Evolutionary conservation across 192 early-diverging fungal genomes (phyloP).

Genomic region (Coemansia sp.): DNA sequence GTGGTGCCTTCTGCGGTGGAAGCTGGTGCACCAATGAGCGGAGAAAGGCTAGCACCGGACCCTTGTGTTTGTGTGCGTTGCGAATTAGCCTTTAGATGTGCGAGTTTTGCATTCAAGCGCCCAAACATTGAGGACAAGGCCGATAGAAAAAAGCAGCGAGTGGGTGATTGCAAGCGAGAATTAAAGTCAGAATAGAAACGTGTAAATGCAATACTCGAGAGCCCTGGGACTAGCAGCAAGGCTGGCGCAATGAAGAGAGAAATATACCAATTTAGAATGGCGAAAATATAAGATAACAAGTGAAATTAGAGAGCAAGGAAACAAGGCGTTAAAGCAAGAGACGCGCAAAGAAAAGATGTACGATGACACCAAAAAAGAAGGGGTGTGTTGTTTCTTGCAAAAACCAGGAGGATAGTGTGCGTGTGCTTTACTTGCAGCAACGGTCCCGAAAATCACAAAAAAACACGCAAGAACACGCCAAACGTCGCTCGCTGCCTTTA

Average conservation of each 20-base stretch:
- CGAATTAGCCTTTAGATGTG: slow-evolving; percentile 50
- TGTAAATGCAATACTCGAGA: background rate
- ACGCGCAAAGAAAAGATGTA: too few species aligned
- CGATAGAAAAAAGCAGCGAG: background rate
- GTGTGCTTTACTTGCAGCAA: too few species aligned
- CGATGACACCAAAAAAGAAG: too few species aligned
- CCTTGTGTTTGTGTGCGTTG: slow-evolving; percentile 39
- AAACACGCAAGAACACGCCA: background rate
- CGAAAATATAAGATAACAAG: background rate
- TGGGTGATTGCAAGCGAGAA: background rate
- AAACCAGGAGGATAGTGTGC: background rate
- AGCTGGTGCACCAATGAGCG: slow-evolving; percentile 3
- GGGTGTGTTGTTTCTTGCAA: too few species aligned
- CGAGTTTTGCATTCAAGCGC: slow-evolving; percentile 55
- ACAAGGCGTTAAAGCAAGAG: slow-evolving; percentile 4
- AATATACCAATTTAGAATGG: background rate
- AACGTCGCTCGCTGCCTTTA: too few species aligned
- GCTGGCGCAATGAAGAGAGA: background rate
- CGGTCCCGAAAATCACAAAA: background rate
- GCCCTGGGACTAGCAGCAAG: background rate
- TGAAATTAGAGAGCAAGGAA: background rate
- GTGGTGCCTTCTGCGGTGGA: slow-evolving; percentile 15
- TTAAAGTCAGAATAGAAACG: background rate
- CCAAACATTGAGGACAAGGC: slow-evolving; percentile 50
- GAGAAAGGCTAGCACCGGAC: slow-evolving; percentile 36